phyloP scores from a whole-genome alignment of 371 early-diverging fungal genomes.

The Coemansia sp. region DNA sequence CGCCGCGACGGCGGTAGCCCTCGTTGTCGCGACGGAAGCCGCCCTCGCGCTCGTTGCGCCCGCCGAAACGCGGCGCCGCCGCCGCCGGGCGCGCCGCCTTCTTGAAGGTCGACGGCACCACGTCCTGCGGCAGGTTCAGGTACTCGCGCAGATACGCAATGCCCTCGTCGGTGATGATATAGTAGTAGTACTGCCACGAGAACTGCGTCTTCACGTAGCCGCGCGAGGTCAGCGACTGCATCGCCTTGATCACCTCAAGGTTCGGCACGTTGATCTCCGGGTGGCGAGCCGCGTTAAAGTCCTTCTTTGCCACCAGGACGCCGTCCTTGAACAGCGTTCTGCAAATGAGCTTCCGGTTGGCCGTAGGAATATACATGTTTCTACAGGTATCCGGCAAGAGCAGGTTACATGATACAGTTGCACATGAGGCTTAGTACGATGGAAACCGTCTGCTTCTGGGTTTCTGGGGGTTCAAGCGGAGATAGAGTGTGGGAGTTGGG shows the following conservation, averaged over 20 bases:
- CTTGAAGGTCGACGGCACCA: constrained; percentile 97
- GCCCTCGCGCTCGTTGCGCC: constrained; percentile 54
- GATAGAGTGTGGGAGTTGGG: too few relatives aligned
- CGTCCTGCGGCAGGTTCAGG: constrained; percentile 95
- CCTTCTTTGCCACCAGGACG: constrained; percentile 98
- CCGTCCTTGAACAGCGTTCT: constrained; percentile 95
- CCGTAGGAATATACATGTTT: constrained; percentile 94
- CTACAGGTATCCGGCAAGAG: constrained; percentile 12
- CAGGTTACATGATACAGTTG: too few relatives aligned
- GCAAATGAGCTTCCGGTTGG: constrained; percentile 95
- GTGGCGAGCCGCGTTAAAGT: constrained; percentile 95
- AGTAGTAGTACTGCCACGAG: constrained; percentile 99
- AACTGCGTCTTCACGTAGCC: constrained; percentile 96
- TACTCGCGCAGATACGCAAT: constrained; percentile 97
- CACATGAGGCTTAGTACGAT: too few relatives aligned
- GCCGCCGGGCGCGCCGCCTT: constrained; percentile 70
- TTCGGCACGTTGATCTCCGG: constrained; percentile 94
- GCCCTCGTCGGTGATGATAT: constrained; percentile 97
- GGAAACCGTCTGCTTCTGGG: too few relatives aligned
- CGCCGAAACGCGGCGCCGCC: constrained; percentile 55
- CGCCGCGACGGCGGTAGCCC: constrained; percentile 78
- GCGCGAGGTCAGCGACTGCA: constrained; percentile 95
- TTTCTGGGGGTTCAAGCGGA: too few relatives aligned
- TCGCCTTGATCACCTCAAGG: constrained; percentile 98
- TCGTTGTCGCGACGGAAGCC: constrained; percentile 74